Conservation (phyloP, 1,139 yeast genomes). For the Blastobotrys petasosporus region DNA sequence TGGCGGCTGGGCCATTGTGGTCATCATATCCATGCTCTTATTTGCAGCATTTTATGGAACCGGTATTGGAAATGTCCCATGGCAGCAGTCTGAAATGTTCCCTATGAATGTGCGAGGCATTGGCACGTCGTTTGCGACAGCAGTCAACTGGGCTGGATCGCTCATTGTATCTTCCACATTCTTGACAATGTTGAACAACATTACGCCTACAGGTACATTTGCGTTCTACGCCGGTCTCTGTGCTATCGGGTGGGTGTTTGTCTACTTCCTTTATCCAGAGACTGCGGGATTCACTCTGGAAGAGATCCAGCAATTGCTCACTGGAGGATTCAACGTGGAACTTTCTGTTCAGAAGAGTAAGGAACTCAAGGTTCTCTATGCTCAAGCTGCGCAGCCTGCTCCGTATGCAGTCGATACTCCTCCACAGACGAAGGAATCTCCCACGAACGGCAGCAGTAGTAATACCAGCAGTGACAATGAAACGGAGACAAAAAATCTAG, state of each 20-base stretch:
- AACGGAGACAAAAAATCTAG: too few relatives aligned
- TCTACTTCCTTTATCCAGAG: slow-evolving; percentile 84
- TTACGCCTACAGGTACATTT: slow-evolving; percentile 93
- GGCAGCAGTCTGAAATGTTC: slow-evolving; percentile 95
- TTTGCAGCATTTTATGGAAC: slow-evolving; percentile 86
- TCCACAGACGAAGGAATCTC: too few relatives aligned
- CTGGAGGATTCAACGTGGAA: slow-evolving; percentile 78
- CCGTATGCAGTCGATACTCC: too few relatives aligned
- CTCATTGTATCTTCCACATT: slow-evolving; percentile 84
- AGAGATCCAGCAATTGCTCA: slow-evolving; percentile 74
- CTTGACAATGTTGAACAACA: slow-evolving; percentile 85
- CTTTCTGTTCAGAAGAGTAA: slow-evolving; percentile 44
- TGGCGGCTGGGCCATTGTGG: slow-evolving; percentile 77
- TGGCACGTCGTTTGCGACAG: slow-evolving; percentile 84
- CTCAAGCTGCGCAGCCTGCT: background rate
- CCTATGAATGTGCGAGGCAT: slow-evolving; percentile 90
- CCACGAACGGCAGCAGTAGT: too few relatives aligned
- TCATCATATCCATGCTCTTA: slow-evolving; percentile 76
- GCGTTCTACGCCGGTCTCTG: slow-evolving; percentile 82
- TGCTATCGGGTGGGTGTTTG: slow-evolving; percentile 61
- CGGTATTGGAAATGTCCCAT: slow-evolving; percentile 95
- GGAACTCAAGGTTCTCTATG: slow-evolving; percentile 15
- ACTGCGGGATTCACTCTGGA: slow-evolving; percentile 84
- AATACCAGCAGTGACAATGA: too few relatives aligned
- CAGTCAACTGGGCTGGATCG: slow-evolving; percentile 94